Evolutionary conservation across 2,329 filamentous ascomycete species (phyloP), one percentile per base, ranked within the genome.

Genomic region (Neofusicoccum ribis): DNA sequence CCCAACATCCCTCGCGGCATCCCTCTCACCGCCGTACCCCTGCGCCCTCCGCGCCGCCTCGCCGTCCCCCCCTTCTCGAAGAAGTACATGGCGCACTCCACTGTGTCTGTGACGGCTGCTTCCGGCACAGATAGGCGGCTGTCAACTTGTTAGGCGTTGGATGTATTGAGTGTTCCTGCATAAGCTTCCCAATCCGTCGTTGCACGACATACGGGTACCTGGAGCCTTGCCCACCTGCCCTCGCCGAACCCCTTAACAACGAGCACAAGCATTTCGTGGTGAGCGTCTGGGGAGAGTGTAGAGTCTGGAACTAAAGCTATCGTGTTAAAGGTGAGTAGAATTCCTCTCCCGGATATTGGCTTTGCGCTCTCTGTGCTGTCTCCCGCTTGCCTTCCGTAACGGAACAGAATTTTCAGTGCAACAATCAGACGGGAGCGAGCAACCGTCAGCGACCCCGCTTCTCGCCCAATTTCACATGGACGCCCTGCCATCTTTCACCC

Each of bases 151-250:
- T 43, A 60, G 56, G 43, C 56, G 43, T 23, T 17, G 9, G 15
- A 9, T 8, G 9, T 20, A 37, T 47, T 60, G 9, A 37, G 1
- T 23, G 41, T 60, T 46, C 56, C 41, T 60, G 56, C 56, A 60
- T 47, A 37, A 47, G n/a, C 12, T 23, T 23, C 56, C 56, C n/a
- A 8, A 60, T 47, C 23, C 27, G 31, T 46, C 27, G 56, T 60
- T 60, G n/a, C 56, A 60, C 56, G 15, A 31, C 56, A 60, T 14
- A 15, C 56, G 43, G 56, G 56, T 60, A 60, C 56, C 56, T 60
- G 56, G 56, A 23, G 23, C n/a, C 11, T 12, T 37, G 27, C 36
- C 56, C 41, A 47, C 31, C 27, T 31, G 23, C 20, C 17, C 36
- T 46, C 27, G 27, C 12, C 27, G 14, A 23, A 5, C 15, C 39